Evolutionary conservation across 2,329 filamentous ascomycete species (phyloP), one percentile per base, ranked within the genome.

Genomic region (Scorias spongiosa): DNA sequence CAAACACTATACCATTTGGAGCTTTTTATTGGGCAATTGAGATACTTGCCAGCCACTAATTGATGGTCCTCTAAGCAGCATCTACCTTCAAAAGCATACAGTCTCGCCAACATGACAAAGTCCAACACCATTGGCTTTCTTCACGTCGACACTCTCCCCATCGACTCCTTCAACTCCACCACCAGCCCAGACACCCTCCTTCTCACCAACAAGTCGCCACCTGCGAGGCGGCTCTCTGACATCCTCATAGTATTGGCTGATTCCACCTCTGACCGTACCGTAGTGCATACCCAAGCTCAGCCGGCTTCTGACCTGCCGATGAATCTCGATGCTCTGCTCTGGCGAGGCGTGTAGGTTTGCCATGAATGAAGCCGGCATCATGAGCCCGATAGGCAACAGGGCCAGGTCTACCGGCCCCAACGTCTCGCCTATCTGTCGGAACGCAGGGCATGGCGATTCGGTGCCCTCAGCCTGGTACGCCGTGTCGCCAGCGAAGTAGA

Each of bases 211-310:
- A 41, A 63, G 61, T 48, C 57, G 63, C 64, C 67, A 73, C 43
- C 66, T 53, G 45, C 58, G 53, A 6, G 66, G 61, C 32, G 69
- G 69, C 49, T 69, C 68, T 3, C 63, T 62, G 1, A 72, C 69
- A 42, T 69, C 68, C 47, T 73, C 69, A 44, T 66, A 71, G 7
- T 65, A 60, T 10, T 57, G 63, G 37, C 63, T 67, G 3, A 70
- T 51, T 0, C 60, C 63, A 12, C 68, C 67, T 43, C 68, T 50
- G 1, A 72, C 62, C 0, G 69, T 71, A 0, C 69, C 69, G 48
- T 66, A 72, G 46, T 73, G 70, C 69, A 72, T 72, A 0, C 66
- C 69, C 20, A 73, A 63, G 29, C 66, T 70, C 49, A 63, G 65
- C 54, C 60, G 67, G 43, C 66, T 68, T 39, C 50, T 59, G 39